Evolutionary conservation across 1,284 basidiomycete species (phyloP), one percentile per base, ranked within the genome.

Genomic region (Leccinum huronense): DNA sequence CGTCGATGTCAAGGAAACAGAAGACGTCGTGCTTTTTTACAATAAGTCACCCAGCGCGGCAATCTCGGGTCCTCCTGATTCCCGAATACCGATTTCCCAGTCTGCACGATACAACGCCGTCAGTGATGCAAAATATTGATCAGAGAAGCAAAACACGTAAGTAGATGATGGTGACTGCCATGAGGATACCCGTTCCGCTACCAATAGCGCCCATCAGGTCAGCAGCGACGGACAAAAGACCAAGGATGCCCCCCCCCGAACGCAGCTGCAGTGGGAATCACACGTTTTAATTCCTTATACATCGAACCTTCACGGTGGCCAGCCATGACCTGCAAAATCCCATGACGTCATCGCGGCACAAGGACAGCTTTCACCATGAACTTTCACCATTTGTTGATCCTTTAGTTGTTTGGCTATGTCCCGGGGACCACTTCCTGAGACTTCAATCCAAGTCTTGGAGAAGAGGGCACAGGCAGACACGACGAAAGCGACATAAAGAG

Each of bases 371-470:
- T 6, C 5, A 4, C 5, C 5, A 16, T 60, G 19, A 56, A 60
- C 5, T 68, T 78, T 31, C 51, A 87, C 97, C 93, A 98, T 96
- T 73, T 93, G 91, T 79, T 98, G 96, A 72, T 99, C 97, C 84
- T 98, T 98, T 75, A 99, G 87, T 79, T 99, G 96, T 80, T 97
- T 97, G 63, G 97, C 97, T 62, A 99, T 90, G 71, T 99, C 97
- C 61, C 97, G 83, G 16, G 97, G 97, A 16, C 97, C 95, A 63
- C 90, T 93, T 40, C 97, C 97, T 2, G 95, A 98, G 45, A 98
- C 95, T 75, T 98, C 97, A 73, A 99, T 98, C 97, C 97, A 99
- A 5, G 97, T 97, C 85, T 98, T 98, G 77, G 93, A 96, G 84
- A 99, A 98, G 71, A 98, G 83, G 13, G 97, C 97, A 75, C 97